These are phyloP conservation scores for Megacollybia marginata DNA, from an alignment of 768 basidiomycete genomes.

Conservation along the genomic window DNA sequence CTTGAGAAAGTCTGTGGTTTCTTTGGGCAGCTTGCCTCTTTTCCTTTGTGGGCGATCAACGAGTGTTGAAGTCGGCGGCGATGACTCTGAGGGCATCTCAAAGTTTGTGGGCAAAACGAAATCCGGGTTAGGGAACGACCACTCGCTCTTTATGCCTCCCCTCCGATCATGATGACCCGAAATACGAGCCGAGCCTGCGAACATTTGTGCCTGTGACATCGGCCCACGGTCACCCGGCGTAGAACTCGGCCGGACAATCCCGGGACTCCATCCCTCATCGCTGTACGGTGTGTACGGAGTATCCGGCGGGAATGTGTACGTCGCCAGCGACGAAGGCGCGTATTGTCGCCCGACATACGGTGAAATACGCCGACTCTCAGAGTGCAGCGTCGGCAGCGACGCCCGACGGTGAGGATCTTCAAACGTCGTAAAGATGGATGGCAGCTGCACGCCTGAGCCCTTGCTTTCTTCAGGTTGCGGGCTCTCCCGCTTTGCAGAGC, in stretches of 20 bases:
- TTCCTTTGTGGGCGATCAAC: conserved; percentile 76
- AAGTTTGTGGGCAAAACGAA: conserved; percentile 40
- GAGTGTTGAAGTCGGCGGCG: conserved; percentile 51
- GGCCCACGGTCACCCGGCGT: conserved; percentile 53
- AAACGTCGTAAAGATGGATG: conserved; percentile 66
- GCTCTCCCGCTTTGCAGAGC: conserved; percentile 40
- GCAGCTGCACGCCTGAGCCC: conserved; percentile 59
- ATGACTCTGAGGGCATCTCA: conserved; percentile 36
- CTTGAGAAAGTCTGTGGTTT: conserved; percentile 84
- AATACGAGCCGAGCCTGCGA: conserved; percentile 61
- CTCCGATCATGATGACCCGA: conserved; percentile 64
- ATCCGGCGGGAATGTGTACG: conserved; percentile 53
- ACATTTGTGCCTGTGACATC: conserved; percentile 56
- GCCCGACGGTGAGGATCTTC: conserved; percentile 59
- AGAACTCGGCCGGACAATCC: conserved; percentile 62
- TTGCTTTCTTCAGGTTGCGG: conserved; percentile 39
- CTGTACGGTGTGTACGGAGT: conserved; percentile 42
- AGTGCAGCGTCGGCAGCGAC: conserved; percentile 54
- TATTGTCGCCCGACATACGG: conserved; percentile 54
- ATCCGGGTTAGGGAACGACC: conserved; percentile 59
- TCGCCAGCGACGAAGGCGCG: conserved; percentile 34
- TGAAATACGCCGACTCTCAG: conserved; percentile 48
- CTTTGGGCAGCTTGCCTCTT: conserved; percentile 84
- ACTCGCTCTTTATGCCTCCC: conserved; percentile 60
- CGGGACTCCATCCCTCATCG: conserved; percentile 55